These are phyloP conservation scores for Pulicaria dysenterica DNA, from an alignment of 129 eudicot species.

Conservation along the genomic window DNA sequence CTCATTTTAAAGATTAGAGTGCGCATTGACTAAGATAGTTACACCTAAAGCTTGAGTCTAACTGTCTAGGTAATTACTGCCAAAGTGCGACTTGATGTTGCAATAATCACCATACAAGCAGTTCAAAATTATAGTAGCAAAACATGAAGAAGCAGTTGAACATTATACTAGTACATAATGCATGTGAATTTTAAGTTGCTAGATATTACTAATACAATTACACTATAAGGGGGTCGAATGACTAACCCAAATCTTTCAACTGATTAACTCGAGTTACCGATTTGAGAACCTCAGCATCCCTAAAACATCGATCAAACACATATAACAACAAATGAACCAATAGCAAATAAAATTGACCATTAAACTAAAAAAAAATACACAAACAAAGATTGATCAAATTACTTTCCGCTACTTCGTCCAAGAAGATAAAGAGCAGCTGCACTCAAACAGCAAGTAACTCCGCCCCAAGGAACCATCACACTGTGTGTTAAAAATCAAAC, in stretches of 20 bases:
- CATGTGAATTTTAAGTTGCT: too few relatives aligned
- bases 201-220: too few relatives aligned
- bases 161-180: too few relatives aligned
- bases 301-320: conserved; percentile 32
- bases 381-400: neutral
- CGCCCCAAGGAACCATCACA: conserved; percentile 86
- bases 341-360: neutral
- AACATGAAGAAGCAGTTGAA: too few relatives aligned
- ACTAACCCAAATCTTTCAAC: conserved; percentile 84
- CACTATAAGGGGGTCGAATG: neutral
- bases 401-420: conserved; percentile 94
- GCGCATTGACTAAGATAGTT: neutral
- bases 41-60: neutral
- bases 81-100: neutral
- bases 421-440: conserved; percentile 97
- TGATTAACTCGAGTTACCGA: conserved; percentile 89
- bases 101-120: neutral
- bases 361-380: neutral
- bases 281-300: conserved; percentile 92
- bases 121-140: too few relatives aligned
- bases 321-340: neutral
- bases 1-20: neutral
- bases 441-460: conserved; percentile 86
- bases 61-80: neutral
- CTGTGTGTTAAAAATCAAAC: neutral